phyloP scores from a whole-genome alignment of 805 yeast genomes.

The Candida chauliodis region DNA sequence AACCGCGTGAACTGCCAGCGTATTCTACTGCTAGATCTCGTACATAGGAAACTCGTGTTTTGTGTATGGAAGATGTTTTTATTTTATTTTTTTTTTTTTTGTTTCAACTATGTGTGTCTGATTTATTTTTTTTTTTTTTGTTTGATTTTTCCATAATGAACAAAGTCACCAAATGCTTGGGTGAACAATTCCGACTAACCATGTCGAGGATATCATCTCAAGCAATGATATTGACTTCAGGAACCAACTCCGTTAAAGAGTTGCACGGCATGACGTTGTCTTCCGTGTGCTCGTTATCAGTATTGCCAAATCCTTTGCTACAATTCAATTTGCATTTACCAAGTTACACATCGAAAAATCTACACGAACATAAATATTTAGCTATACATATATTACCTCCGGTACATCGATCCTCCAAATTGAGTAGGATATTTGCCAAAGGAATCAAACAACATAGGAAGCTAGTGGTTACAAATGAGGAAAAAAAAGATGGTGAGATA shows the following conservation, averaged over 20 bases:
- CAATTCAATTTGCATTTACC: constrained; percentile 88
- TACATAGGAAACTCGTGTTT: too few species aligned
- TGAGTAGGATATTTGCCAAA: constrained; percentile 64
- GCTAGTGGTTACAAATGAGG: constrained; percentile 24
- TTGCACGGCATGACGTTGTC: constrained; percentile 81
- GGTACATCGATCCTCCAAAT: constrained; percentile 43
- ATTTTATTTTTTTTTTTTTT: too few species aligned
- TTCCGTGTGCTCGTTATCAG: constrained; percentile 78
- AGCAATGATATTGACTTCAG: constrained; percentile 43
- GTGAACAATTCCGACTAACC: constrained; percentile 23
- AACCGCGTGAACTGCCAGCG: too few species aligned
- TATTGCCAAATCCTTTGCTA: constrained; percentile 71
- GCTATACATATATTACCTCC: constrained; percentile 80
- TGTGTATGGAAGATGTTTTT: too few species aligned
- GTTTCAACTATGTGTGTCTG: too few species aligned
- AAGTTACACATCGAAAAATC: constrained; percentile 66
- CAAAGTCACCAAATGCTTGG: not conserved
- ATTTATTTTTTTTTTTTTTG: too few species aligned
- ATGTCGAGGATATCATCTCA: constrained; percentile 39
- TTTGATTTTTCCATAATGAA: too few species aligned
- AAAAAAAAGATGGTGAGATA: constrained; percentile 28
- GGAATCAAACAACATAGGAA: constrained; percentile 42
- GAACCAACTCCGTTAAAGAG: constrained; percentile 11
- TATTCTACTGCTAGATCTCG: too few species aligned
- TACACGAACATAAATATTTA: constrained; percentile 53